Evolutionary conservation across 2,329 filamentous ascomycete species (phyloP).

Genomic region (Zelopaecilomyces penicillatus): DNA sequence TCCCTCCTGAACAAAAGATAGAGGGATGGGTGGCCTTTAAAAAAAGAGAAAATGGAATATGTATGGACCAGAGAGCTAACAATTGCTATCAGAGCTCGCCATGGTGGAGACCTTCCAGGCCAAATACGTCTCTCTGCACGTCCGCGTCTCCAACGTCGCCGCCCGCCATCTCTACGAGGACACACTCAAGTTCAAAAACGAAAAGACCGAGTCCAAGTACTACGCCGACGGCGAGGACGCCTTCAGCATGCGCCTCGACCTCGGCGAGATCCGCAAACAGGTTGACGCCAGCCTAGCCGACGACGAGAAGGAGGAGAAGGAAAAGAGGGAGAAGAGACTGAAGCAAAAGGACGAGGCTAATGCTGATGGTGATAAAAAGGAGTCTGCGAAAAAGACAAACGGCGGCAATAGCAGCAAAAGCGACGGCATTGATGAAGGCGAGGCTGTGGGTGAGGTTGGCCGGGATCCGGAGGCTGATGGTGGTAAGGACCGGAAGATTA

Average conservation of each 20-base stretch:
- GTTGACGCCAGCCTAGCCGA: constrained; percentile 30
- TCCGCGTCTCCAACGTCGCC: constrained; percentile 86
- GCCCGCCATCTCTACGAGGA: constrained; percentile 88
- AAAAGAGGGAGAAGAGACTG: constrained; percentile 17
- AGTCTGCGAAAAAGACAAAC: constrained; percentile 13
- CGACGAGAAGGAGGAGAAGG: constrained; percentile 34
- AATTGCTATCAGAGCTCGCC: constrained; percentile 58
- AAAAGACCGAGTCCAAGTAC: constrained; percentile 81
- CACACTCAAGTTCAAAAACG: constrained; percentile 80
- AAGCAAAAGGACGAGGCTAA: constrained; percentile 27
- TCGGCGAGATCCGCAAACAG: constrained; percentile 51
- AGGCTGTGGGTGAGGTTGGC: constrained; percentile 61
- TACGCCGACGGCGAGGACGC: constrained; percentile 98
- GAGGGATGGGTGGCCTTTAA: background rate
- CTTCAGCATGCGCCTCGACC: constrained; percentile 84
- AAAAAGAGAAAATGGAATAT: background rate
- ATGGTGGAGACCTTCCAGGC: constrained; percentile 95
- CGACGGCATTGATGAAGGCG: constrained; percentile 53
- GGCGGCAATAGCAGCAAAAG: constrained; percentile 30
- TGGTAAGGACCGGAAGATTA: constrained; percentile 56
- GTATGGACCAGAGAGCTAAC: background rate
- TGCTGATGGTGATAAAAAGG: constrained; percentile 27
- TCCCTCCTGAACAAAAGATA: background rate
- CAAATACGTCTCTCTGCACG: constrained; percentile 90
- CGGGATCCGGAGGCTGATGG: constrained; percentile 31